Evolutionary conservation across 2,329 filamentous ascomycete genomes (phyloP).

Genomic region (Magnaporthales sp.): DNA sequence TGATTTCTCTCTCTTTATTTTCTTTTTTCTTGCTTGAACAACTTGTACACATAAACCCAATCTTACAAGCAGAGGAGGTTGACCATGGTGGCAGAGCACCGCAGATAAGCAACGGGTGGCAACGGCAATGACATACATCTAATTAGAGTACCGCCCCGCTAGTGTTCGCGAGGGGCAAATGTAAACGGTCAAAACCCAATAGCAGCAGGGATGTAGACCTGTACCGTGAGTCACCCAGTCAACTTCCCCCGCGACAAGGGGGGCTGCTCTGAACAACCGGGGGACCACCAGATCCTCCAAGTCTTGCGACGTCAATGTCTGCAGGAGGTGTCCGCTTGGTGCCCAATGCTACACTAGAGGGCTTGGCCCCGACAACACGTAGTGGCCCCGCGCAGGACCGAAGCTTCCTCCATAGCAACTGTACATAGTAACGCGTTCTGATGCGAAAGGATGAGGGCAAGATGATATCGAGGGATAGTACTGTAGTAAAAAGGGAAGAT

Average conservation of each 20-base stretch:
- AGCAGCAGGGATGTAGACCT: not conserved
- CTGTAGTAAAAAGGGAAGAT: not conserved
- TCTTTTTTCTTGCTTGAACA: not conserved
- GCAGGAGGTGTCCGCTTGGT: not conserved
- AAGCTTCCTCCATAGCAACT: not conserved
- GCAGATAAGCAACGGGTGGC: not conserved
- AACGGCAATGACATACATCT: not conserved
- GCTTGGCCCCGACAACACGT: not conserved
- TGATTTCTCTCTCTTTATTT: too few species aligned
- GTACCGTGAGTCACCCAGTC: not conserved
- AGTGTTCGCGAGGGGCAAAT: not conserved
- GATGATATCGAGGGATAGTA: not conserved
- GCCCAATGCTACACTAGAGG: not conserved
- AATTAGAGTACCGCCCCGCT: not conserved
- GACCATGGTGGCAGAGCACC: not conserved
- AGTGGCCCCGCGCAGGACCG: not conserved
- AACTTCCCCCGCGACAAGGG: not conserved
- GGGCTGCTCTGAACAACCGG: not conserved
- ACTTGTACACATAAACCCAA: not conserved
- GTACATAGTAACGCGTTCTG: not conserved
- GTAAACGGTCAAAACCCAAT: not conserved
- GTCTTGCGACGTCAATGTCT: not conserved
- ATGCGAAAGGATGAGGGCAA: not conserved
- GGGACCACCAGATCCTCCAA: not conserved
- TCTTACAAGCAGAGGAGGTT: not conserved